phyloP scores from a whole-genome alignment of 768 basidiomycete species.

The Lactarius indigo region DNA sequence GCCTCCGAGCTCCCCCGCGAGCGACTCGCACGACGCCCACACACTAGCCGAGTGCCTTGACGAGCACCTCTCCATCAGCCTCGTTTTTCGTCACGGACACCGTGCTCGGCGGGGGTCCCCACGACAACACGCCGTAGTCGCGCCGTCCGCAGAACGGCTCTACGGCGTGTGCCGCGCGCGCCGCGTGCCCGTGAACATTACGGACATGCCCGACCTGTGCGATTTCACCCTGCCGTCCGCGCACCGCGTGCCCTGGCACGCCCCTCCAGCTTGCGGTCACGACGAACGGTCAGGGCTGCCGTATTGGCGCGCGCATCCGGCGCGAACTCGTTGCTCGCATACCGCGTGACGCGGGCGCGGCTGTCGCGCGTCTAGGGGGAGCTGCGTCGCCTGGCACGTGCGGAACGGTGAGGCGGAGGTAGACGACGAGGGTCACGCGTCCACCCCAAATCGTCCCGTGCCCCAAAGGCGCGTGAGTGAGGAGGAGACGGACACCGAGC shows the following conservation, averaged over 20 bases:
- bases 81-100: constrained; percentile 85
- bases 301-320: constrained; percentile 73
- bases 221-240: constrained; percentile 87
- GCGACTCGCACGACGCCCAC: constrained; percentile 34
- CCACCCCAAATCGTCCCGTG: constrained; percentile 70
- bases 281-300: constrained; percentile 89
- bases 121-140: constrained; percentile 40
- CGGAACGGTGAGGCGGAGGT: constrained; percentile 36
- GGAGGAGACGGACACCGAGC: constrained; percentile 38
- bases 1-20: constrained; percentile 26
- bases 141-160: constrained; percentile 54
- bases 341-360: constrained; percentile 67
- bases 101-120: constrained; percentile 36
- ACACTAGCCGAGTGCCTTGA: constrained; percentile 49
- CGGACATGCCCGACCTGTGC: constrained; percentile 81
- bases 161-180: constrained; percentile 50
- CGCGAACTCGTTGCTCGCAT: constrained; percentile 78
- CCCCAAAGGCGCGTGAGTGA: constrained; percentile 46
- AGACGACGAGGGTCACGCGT: constrained; percentile 47
- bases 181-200: constrained; percentile 77
- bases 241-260: constrained; percentile 72
- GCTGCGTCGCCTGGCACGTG: constrained; percentile 56
- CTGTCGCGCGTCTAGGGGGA: constrained; percentile 70
- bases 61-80: constrained; percentile 33
- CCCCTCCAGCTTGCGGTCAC: constrained; percentile 77